Base-by-base conservation (phyloP, 495 filamentous ascomycete genomes). In the Clavariopsis aquatica region DNA sequence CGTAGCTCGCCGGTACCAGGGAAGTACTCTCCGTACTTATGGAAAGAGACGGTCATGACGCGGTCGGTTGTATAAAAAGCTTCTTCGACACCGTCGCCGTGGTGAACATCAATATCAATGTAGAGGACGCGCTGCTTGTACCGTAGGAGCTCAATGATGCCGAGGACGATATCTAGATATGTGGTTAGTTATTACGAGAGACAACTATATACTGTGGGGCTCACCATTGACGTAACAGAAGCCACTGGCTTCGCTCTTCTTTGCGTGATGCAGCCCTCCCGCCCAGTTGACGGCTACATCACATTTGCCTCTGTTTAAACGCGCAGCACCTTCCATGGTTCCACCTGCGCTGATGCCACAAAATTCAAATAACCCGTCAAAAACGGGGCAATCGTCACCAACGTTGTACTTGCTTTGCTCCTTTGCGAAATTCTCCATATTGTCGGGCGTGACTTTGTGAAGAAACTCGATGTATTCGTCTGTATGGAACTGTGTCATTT, bases 401-500 rank as follows among this genome's bases (percentile, higher is more conserved):
- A 98, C 94, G 64, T 98, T 98, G 81, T 96, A 98, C 69, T 94
- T 93, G 52, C 87, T 87, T 74, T 99, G 94, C 74, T 99, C 94
- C 62, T 94, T 90, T 52, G 88, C 83, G 69, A 89, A 98, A 22
- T 82, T 80, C 63, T 99, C 94, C 95, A 99, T 99, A 71, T 99
- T 99, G 74, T 98, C 94, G 5, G 94, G 95, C 0, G 94, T 98
- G 23, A 99, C 95, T 68, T 92, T 92, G 57, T 91, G 89, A 20
- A 99, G 79, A 76, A 99, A 99, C 58, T 99, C 95, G 71, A 99
- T 93, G 75, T 99, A 99, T 76, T 99, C 94, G 75, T 99, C 94
- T 8, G 94, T 97, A 76, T 99, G 94, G 73, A 98, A 99, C 74
- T 98, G 95, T 59, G 94, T 97, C 94, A 99, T 99, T 73, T 99